Evolutionary conservation across 1,284 basidiomycete species (phyloP).

Genomic region (Rhodotorula mucilaginosa): DNA sequence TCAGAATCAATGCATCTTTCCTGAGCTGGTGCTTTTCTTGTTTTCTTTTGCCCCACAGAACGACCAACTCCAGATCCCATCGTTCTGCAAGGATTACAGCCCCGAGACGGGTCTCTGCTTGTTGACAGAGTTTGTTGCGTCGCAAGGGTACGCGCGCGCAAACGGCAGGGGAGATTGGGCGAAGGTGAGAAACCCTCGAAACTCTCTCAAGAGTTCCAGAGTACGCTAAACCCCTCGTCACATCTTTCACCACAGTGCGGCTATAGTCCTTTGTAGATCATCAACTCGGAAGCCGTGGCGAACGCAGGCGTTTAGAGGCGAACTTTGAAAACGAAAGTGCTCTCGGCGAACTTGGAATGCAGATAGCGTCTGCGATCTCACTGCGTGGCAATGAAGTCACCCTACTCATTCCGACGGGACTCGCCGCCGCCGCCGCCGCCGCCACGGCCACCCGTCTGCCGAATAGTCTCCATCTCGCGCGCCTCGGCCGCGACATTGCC

Average conservation of each 20-base stretch:
- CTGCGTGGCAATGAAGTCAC: neutral
- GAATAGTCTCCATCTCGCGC: slow-evolving; percentile 11
- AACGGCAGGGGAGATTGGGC: slow-evolving; percentile 10
- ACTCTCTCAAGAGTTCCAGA: too few species aligned
- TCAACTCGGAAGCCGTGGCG: too few species aligned
- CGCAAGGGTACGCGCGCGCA: slow-evolving; percentile 3
- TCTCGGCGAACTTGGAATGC: neutral
- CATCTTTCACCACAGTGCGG: neutral
- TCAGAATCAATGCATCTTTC: neutral
- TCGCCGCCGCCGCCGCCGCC: neutral
- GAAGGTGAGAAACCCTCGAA: neutral
- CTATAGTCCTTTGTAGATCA: neutral
- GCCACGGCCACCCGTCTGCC: neutral
- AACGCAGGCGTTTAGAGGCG: too few species aligned
- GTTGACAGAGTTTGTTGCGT: neutral
- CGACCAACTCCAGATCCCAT: slow-evolving; percentile 20
- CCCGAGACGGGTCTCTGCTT: neutral
- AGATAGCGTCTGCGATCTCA: neutral
- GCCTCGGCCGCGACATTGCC: slow-evolving; percentile 15
- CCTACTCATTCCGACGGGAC: neutral
- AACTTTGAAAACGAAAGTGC: too few species aligned
- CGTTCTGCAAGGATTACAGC: slow-evolving; percentile 1
- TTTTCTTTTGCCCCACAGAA: neutral
- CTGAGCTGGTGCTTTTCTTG: neutral
- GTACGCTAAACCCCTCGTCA: too few species aligned